These are phyloP conservation scores for Stereocaulon alpinum DNA, from an alignment of 495 filamentous ascomycete species.

Conservation along the genomic window DNA sequence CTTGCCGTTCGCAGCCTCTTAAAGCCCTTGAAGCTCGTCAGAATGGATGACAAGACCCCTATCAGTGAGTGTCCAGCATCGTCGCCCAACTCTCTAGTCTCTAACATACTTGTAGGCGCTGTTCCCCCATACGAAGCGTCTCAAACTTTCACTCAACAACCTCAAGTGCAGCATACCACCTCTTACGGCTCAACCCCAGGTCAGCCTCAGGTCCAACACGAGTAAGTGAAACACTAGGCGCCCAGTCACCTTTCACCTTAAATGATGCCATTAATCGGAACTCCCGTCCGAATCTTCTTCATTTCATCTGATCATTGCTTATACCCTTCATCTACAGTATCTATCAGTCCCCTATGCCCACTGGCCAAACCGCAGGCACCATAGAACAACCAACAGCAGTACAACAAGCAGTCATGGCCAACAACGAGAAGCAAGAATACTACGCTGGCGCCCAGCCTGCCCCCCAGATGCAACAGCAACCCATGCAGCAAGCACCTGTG, in stretches of 20 bases:
- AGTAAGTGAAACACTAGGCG: not conserved
- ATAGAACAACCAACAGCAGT: not conserved
- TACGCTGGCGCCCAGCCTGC: not conserved
- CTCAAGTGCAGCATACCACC: not conserved
- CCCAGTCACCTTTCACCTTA: too few species aligned
- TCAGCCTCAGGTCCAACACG: not conserved
- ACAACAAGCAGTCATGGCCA: not conserved
- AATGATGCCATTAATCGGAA: too few species aligned
- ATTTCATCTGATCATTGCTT: not conserved
- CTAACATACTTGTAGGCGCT: not conserved
- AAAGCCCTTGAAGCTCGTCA: not conserved
- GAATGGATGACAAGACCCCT: slow-evolving; percentile 6
- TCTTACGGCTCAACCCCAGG: slow-evolving; percentile 1
- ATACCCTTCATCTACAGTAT: not conserved
- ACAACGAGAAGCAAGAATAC: not conserved
- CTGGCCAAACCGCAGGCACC: slow-evolving; percentile 2
- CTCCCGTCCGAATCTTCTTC: not conserved
- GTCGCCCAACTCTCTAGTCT: not conserved
- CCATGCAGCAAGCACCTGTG: not conserved
- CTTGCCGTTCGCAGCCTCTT: not conserved
- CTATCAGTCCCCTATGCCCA: slow-evolving; percentile 4
- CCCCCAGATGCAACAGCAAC: not conserved
- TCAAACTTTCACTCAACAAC: not conserved
- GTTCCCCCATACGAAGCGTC: not conserved
- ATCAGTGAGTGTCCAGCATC: not conserved